Conservation (phyloP, 306 rosid genomes). For the Cicer arietinum region DNA sequence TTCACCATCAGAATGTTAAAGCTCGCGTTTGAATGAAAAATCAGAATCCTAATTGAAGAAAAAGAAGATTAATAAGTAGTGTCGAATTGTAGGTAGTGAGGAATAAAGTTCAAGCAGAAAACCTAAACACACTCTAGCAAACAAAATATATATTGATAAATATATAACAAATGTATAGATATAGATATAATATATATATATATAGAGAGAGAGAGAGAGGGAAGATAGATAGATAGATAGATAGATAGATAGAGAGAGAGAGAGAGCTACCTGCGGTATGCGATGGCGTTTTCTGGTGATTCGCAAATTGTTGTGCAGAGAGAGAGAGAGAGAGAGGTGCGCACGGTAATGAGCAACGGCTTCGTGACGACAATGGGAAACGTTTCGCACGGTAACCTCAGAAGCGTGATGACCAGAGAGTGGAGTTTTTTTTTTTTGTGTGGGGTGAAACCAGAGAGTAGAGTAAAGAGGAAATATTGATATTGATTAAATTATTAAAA, state of each 20-base stretch:
- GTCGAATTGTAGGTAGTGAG: constrained; percentile 28
- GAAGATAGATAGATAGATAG: not conserved
- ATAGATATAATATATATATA: not conserved
- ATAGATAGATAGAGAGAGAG: constrained; percentile 18
- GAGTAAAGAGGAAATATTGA: not conserved
- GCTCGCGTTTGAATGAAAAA: constrained; percentile 48
- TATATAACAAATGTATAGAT: not conserved
- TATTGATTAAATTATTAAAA: too few relatives aligned
- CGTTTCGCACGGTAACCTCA: constrained; percentile 49
- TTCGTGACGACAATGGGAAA: constrained; percentile 39
- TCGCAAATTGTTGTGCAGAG: not conserved
- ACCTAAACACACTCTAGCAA: constrained; percentile 52
- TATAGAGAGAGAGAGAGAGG: not conserved
- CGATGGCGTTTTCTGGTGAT: constrained; percentile 41
- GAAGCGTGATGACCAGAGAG: constrained; percentile 57
- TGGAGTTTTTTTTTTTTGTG: not conserved
- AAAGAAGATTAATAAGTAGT: not conserved
- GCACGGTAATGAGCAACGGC: constrained; percentile 62
- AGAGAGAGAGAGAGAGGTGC: constrained; percentile 50
- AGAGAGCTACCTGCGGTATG: constrained; percentile 47
- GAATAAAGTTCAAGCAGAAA: constrained; percentile 40
- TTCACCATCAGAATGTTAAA: constrained; percentile 44
- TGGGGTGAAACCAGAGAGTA: not conserved
- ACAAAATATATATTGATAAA: not conserved
- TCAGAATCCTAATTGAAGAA: constrained; percentile 42